Evolutionary conservation across 331 rosid species (phyloP).

Genomic region (Rosa hybrid): DNA sequence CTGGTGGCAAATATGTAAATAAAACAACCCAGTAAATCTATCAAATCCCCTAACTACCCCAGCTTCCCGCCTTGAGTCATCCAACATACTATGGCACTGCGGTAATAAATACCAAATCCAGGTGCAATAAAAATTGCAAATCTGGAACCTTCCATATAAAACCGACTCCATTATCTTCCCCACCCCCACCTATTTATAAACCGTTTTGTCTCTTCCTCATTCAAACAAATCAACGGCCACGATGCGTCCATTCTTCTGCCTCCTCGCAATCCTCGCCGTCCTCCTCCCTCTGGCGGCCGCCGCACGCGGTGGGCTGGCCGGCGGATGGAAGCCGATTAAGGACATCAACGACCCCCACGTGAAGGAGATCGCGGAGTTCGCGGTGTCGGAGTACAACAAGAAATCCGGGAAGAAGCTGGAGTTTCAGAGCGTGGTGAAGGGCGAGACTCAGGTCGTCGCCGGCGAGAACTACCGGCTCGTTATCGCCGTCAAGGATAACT

Average conservation of each 20-base stretch:
- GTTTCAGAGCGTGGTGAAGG: too few species aligned
- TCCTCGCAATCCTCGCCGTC: constrained; percentile 11
- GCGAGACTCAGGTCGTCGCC: too few species aligned
- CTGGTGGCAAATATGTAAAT: neutral
- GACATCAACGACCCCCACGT: too few species aligned
- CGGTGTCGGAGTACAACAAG: too few species aligned
- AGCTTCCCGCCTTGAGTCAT: too few species aligned
- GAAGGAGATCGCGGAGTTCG: too few species aligned
- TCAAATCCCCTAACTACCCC: too few species aligned
- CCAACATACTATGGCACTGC: neutral
- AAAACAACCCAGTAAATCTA: too few species aligned
- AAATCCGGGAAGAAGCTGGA: too few species aligned
- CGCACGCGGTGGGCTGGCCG: too few species aligned
- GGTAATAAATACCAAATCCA: neutral
- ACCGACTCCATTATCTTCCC: neutral
- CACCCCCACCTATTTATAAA: neutral
- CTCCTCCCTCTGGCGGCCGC: neutral
- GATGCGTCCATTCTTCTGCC: constrained; percentile 2
- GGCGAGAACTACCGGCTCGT: too few species aligned
- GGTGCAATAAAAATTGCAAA: neutral
- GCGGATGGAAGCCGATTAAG: neutral
- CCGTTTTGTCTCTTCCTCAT: neutral
- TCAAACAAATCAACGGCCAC: neutral
- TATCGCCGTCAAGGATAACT: neutral
- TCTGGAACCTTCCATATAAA: neutral